phyloP scores from a whole-genome alignment of 805 yeast genomes.

The Starmerella roubikii region DNA sequence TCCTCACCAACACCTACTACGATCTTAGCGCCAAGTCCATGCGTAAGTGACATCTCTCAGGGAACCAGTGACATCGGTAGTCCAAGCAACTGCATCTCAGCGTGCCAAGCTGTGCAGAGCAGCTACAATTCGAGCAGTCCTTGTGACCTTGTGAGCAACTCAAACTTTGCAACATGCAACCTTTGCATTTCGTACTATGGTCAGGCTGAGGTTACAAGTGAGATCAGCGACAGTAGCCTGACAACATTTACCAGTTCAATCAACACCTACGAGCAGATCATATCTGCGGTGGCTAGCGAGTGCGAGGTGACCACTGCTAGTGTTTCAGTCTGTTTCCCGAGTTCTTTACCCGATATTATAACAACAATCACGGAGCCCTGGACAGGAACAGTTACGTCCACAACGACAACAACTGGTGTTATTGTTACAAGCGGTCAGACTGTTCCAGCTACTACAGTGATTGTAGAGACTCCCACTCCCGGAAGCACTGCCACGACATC shows the following conservation, averaged over 20 bases:
- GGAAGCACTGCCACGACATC: not conserved
- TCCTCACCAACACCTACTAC: no score
- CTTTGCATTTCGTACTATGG: slow-evolving; percentile 3
- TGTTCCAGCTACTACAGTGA: slow-evolving; percentile 1
- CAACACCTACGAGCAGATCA: not conserved
- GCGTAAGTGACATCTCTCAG: no score
- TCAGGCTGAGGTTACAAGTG: not conserved
- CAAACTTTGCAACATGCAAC: not conserved
- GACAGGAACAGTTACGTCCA: no score
- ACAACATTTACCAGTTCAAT: not conserved
- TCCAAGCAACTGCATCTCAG: no score
- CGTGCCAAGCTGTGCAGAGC: no score
- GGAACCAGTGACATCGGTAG: no score
- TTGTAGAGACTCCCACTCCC: not conserved
- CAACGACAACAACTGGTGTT: slow-evolving; percentile 2
- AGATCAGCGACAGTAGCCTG: not conserved
- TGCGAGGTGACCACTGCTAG: not conserved
- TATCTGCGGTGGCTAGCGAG: not conserved
- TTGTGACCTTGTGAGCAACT: not conserved
- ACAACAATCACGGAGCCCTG: no score
- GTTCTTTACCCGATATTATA: no score
- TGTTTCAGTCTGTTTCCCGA: slow-evolving; percentile 1
- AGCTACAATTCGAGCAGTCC: no score
- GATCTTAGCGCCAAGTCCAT: no score
- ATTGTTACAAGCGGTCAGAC: slow-evolving; percentile 1